Evolutionary conservation across 1,284 basidiomycete species (phyloP).

Genomic region (Pseudozyma hubeiensis): DNA sequence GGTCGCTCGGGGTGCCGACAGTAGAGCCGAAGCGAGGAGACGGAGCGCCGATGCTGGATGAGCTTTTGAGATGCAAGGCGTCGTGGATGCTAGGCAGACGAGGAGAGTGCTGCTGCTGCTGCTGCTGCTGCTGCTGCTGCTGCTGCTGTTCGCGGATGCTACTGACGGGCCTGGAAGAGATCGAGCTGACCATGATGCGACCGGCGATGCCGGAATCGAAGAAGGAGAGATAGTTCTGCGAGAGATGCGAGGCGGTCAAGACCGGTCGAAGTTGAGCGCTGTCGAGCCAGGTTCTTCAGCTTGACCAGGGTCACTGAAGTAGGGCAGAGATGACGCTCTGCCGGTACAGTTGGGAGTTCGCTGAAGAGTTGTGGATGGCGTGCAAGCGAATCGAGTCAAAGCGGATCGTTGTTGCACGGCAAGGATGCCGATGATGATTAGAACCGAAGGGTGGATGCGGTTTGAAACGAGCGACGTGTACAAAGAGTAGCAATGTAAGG

Average conservation of each 20-base stretch:
- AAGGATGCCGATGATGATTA: not conserved
- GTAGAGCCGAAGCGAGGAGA: slow-evolving; percentile 29
- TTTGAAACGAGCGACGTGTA: not conserved
- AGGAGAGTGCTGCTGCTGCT: slow-evolving; percentile 26
- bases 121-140: slow-evolving; percentile 34
- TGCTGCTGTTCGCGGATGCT: slow-evolving; percentile 40
- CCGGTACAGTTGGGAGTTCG: too few species aligned
- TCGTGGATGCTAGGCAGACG: slow-evolving; percentile 14
- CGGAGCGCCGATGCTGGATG: slow-evolving; percentile 5
- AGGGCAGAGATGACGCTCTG: too few species aligned
- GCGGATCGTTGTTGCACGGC: not conserved
- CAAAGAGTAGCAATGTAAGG: not conserved
- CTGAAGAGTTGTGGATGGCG: too few species aligned
- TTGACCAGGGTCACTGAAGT: too few species aligned
- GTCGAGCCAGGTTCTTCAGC: too few species aligned
- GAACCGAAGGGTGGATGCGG: not conserved
- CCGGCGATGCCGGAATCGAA: slow-evolving; percentile 35
- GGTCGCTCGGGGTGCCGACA: slow-evolving; percentile 15
- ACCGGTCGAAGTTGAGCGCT: too few species aligned
- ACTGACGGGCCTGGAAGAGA: slow-evolving; percentile 39
- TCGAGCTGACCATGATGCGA: slow-evolving; percentile 41
- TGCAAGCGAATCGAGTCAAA: not conserved
- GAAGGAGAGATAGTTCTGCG: not conserved
- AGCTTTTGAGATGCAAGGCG: slow-evolving; percentile 15
- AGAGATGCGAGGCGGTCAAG: not conserved